A percentile compares a stretch with the other conserved stretches of the same genome.
phyloP scores from a whole-genome alignment of 2,329 filamentous ascomycete genomes.

The Penicillium aurantiogriseum region DNA sequence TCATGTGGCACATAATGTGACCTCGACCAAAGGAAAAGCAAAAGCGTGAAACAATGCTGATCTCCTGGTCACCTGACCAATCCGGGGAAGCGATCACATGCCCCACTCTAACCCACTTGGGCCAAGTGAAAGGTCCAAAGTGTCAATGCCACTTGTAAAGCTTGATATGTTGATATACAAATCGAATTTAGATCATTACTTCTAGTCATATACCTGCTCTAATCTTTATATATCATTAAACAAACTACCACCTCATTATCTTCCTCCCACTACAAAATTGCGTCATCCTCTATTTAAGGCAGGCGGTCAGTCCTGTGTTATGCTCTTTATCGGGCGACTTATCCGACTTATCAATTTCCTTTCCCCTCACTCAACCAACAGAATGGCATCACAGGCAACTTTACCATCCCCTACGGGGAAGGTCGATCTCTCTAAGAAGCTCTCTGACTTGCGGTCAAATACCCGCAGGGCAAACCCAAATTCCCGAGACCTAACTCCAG shows the following conservation, averaged over 20 bases:
- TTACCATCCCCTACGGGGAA: conserved; percentile 21
- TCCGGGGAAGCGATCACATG: conserved; percentile 8
- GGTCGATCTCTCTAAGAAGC: conserved; percentile 43
- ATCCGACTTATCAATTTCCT: conserved; percentile 9
- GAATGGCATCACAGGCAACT: conserved; percentile 27
- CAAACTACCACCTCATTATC: background rate
- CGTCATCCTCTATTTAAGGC: conserved; percentile 2
- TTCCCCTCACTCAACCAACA: conserved; percentile 6
- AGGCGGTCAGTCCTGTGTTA: conserved; percentile 4
- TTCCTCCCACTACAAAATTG: background rate
- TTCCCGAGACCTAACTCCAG: conserved; percentile 60
- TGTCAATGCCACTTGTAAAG: background rate
- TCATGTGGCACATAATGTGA: conserved; percentile 9
- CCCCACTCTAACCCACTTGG: conserved; percentile 10
- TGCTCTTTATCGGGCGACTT: background rate
- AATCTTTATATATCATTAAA: background rate
- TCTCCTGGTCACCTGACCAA: conserved; percentile 8
- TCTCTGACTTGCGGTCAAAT: conserved; percentile 38
- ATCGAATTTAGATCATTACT: background rate
- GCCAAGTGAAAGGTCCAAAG: background rate
- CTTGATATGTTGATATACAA: background rate
- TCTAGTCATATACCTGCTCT: background rate
- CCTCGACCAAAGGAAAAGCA: background rate
- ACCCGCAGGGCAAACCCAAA: conserved; percentile 32
- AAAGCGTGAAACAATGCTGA: background rate